A percentile compares a stretch with the other conserved stretches of the same genome.
Conservation (phyloP, 2,329 filamentous ascomycete genomes). For the Pseudogymnoascus sp. region DNA sequence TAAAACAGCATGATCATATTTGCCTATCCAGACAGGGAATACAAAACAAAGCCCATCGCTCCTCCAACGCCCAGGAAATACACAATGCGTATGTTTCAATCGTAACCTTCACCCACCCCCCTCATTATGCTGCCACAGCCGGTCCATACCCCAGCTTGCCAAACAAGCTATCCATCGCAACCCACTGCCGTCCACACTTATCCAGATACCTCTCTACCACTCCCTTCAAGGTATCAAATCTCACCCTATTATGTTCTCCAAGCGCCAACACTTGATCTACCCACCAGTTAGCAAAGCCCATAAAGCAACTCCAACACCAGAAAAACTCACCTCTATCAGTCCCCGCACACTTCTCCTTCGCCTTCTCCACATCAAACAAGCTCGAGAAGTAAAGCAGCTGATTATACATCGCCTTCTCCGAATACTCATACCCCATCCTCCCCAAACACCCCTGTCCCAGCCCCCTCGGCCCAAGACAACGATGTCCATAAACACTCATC, state of each 20-base stretch:
- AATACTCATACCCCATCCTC: constrained; percentile 79
- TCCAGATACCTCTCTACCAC: constrained; percentile 79
- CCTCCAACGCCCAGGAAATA: constrained; percentile 2
- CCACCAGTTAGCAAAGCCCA: constrained; percentile 20
- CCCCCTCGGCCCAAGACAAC: constrained; percentile 81
- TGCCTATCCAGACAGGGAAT: constrained; percentile 9
- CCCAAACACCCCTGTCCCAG: constrained; percentile 78
- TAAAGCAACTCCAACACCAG: background rate
- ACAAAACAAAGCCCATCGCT: background rate
- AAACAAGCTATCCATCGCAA: constrained; percentile 87
- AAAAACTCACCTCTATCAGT: constrained; percentile 35
- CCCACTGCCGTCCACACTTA: constrained; percentile 86
- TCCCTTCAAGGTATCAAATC: constrained; percentile 68
- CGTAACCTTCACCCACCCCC: background rate
- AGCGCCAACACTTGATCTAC: constrained; percentile 52
- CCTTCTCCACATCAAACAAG: constrained; percentile 86
- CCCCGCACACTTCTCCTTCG: constrained; percentile 45
- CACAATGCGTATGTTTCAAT: constrained; percentile 4
- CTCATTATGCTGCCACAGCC: constrained; percentile 16
- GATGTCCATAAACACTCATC: constrained; percentile 84
- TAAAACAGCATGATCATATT: background rate
- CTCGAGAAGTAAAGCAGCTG: constrained; percentile 81
- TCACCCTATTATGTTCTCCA: constrained; percentile 71
- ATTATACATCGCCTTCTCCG: constrained; percentile 88
- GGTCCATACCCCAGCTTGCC: constrained; percentile 53